These are phyloP conservation scores for Microglena sp. DNA, from an alignment of 139 green algal species.

Conservation along the genomic window DNA sequence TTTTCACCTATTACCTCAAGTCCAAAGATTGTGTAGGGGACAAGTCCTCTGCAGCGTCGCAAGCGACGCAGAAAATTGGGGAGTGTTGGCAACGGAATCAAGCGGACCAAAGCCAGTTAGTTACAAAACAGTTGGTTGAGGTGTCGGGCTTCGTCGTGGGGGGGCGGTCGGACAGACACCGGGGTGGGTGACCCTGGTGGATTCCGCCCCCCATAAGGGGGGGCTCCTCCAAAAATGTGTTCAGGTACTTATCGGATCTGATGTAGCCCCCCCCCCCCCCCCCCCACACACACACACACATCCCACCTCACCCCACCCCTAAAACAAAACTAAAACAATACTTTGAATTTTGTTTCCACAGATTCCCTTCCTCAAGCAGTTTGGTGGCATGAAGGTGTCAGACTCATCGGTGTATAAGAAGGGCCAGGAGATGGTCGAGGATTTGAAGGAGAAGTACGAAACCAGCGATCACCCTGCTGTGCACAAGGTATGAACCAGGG, in stretches of 20 bases:
- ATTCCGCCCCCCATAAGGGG: neutral
- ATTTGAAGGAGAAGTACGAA: constrained; percentile 83
- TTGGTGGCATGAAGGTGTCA: constrained; percentile 15
- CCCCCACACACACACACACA: too few species aligned
- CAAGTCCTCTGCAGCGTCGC: too few species aligned
- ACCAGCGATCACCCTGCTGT: constrained; percentile 84
- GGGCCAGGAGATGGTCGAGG: constrained; percentile 66
- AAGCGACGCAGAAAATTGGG: too few species aligned
- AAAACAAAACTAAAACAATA: too few species aligned
- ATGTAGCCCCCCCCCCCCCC: too few species aligned
- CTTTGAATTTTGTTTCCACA: neutral
- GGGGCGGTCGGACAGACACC: too few species aligned
- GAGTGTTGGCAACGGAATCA: too few species aligned
- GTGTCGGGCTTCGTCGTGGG: too few species aligned
- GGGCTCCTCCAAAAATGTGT: neutral
- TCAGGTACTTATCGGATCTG: neutral
- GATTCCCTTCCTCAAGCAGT: constrained; percentile 18
- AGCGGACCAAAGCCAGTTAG: too few species aligned
- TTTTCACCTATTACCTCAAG: too few species aligned
- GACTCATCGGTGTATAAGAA: constrained; percentile 31
- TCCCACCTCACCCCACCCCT: neutral
- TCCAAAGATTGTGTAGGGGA: too few species aligned
- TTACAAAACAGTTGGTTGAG: too few species aligned
- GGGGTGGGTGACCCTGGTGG: neutral
- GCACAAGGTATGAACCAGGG: constrained; percentile 78